Percentiles rank a stretch among this genome's conserved stretches.
Conservation (phyloP, 192 early-diverging fungal genomes). For the Backusella mclennaniae region DNA sequence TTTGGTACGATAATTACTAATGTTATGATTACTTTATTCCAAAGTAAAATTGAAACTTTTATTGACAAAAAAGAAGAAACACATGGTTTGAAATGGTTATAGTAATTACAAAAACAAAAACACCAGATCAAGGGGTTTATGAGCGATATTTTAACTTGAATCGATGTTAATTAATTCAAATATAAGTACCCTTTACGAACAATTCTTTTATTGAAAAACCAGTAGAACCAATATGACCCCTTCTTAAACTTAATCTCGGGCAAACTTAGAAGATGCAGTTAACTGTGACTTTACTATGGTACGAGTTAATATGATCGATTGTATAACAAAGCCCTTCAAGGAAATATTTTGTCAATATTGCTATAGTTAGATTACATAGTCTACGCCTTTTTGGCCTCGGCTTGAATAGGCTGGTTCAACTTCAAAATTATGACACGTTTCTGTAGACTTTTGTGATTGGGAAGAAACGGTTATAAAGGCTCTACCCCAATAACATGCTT, state of each 20-base stretch:
- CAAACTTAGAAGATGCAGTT: not conserved
- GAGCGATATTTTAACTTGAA: not conserved
- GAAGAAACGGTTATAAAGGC: too few relatives aligned
- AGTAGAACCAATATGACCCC: not conserved
- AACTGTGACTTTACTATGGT: not conserved
- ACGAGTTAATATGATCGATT: not conserved
- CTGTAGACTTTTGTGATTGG: too few relatives aligned
- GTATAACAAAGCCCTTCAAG: not conserved
- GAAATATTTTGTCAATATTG: not conserved
- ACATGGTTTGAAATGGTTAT: not conserved
- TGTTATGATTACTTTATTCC: too few relatives aligned
- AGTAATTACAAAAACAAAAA: not conserved
- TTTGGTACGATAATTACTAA: too few relatives aligned
- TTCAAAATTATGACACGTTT: too few relatives aligned
- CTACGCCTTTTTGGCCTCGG: not conserved
- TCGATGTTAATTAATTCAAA: not conserved
- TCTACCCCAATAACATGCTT: too few relatives aligned
- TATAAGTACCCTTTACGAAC: not conserved
- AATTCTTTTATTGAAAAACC: not conserved
- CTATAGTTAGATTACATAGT: not conserved
- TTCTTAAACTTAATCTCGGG: not conserved
- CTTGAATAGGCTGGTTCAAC: not conserved
- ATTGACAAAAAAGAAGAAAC: not conserved
- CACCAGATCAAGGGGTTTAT: not conserved
- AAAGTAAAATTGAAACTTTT: too few relatives aligned